These are phyloP conservation scores for Megacollybia marginata DNA, from an alignment of 768 basidiomycete species.

Conservation along the genomic window DNA sequence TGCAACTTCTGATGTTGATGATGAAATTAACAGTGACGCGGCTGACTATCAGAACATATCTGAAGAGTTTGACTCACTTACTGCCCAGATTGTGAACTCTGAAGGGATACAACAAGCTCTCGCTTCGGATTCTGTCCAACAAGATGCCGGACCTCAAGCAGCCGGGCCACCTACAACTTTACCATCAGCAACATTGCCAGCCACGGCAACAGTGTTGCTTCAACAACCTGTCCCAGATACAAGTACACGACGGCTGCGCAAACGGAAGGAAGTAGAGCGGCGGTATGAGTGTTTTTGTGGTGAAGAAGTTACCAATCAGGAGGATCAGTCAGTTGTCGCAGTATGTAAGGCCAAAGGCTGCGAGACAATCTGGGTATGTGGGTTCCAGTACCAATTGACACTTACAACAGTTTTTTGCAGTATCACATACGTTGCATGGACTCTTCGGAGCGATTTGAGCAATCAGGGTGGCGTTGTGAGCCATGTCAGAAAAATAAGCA, in stretches of 20 bases:
- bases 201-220: not conserved
- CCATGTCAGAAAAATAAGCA: not conserved
- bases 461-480: not conserved
- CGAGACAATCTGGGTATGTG: not conserved
- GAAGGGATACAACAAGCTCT: too few relatives aligned
- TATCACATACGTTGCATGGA: not conserved
- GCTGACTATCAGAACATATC: too few relatives aligned
- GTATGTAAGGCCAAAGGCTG: not conserved
- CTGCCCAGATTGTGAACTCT: too few relatives aligned
- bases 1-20: too few relatives aligned
- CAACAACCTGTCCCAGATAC: not conserved
- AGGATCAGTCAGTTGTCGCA: not conserved
- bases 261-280: not conserved
- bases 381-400: not conserved
- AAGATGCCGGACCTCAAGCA: too few relatives aligned
- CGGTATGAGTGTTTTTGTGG: not conserved
- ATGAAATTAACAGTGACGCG: too few relatives aligned
- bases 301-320: not conserved
- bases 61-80: too few relatives aligned
- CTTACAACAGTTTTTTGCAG: not conserved
- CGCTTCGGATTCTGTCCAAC: too few relatives aligned
- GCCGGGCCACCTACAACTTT: too few relatives aligned
- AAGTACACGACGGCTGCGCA: not conserved
- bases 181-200: not conserved
- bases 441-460: not conserved